A percentile compares a stretch with the other conserved stretches of the same genome.
phyloP scores from a whole-genome alignment of 768 basidiomycete genomes.

The Kwoniella sp. region DNA sequence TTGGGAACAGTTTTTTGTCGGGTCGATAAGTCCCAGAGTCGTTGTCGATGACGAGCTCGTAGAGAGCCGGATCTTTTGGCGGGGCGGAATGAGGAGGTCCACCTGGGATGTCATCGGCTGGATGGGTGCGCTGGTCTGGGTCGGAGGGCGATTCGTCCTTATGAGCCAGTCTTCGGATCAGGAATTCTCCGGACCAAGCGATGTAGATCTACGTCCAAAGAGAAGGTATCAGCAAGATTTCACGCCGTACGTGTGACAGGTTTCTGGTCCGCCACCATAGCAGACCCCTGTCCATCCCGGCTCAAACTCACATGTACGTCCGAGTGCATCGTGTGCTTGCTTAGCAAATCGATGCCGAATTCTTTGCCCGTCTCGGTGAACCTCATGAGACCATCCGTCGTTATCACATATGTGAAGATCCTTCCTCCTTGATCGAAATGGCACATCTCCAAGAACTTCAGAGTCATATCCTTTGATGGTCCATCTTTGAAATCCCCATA shows the following conservation, averaged over 20 bases:
- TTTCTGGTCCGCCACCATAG: no score
- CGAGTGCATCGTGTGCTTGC: slow-evolving; percentile 81
- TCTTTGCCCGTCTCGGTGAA: slow-evolving; percentile 86
- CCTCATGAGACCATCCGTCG: slow-evolving; percentile 71
- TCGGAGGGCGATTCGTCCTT: slow-evolving; percentile 59
- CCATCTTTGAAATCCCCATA: slow-evolving; percentile 52
- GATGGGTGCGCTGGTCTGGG: slow-evolving; percentile 58
- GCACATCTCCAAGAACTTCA: slow-evolving; percentile 59
- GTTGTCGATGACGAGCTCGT: slow-evolving; percentile 86
- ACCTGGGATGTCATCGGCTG: slow-evolving; percentile 31
- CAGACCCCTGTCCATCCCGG: not conserved
- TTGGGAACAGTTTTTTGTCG: slow-evolving; percentile 65
- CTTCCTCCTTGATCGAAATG: slow-evolving; percentile 59
- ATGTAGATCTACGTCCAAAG: slow-evolving; percentile 57
- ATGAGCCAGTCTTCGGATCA: slow-evolving; percentile 66
- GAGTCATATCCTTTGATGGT: slow-evolving; percentile 39
- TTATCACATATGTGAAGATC: slow-evolving; percentile 82
- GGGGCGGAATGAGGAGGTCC: slow-evolving; percentile 41
- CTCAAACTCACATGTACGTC: slow-evolving; percentile 59
- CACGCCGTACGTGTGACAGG: no score
- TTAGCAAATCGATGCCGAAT: slow-evolving; percentile 83
- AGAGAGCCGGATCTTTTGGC: slow-evolving; percentile 59
- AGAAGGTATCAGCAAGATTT: slow-evolving; percentile 15
- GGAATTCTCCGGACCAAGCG: slow-evolving; percentile 60
- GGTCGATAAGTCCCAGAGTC: slow-evolving; percentile 78